phyloP scores from a whole-genome alignment of 129 eudicot genomes.

The Flaveria sonorensis region DNA sequence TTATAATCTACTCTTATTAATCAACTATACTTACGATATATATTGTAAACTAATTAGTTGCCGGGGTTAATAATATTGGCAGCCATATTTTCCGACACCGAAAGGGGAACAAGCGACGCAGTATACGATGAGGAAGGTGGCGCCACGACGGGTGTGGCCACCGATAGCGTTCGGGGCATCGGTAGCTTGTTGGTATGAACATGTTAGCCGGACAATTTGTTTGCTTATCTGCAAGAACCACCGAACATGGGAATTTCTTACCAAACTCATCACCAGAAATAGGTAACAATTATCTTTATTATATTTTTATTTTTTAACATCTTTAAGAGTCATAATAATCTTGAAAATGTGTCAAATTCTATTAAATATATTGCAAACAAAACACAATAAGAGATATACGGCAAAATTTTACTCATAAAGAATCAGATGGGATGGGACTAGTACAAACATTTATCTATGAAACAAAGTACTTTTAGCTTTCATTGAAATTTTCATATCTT shows the following conservation, averaged over 20 bases:
- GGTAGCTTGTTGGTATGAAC: slow-evolving; percentile 96
- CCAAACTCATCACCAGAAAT: slow-evolving; percentile 87
- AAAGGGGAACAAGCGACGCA: slow-evolving; percentile 88
- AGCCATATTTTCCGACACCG: slow-evolving; percentile 95
- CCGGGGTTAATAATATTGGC: background rate
- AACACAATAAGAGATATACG: no score
- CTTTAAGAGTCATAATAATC: background rate
- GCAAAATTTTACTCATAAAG: no score
- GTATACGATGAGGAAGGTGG: slow-evolving; percentile 85
- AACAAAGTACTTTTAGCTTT: no score
- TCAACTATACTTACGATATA: no score
- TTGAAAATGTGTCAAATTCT: background rate
- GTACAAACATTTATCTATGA: no score
- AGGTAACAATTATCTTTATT: slow-evolving; percentile 52
- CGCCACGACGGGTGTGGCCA: slow-evolving; percentile 94
- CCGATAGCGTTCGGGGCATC: slow-evolving; percentile 79
- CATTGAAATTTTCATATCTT: no score
- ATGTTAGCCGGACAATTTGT: slow-evolving; percentile 82
- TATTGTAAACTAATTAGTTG: no score
- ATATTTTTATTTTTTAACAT: background rate
- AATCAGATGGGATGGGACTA: no score
- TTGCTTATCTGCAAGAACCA: slow-evolving; percentile 88
- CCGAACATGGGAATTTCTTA: slow-evolving; percentile 84
- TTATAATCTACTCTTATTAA: no score
- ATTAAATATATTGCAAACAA: no score